Conservation (phyloP, 352 stramenopile species). For the Globisporangium sylvaticum region DNA sequence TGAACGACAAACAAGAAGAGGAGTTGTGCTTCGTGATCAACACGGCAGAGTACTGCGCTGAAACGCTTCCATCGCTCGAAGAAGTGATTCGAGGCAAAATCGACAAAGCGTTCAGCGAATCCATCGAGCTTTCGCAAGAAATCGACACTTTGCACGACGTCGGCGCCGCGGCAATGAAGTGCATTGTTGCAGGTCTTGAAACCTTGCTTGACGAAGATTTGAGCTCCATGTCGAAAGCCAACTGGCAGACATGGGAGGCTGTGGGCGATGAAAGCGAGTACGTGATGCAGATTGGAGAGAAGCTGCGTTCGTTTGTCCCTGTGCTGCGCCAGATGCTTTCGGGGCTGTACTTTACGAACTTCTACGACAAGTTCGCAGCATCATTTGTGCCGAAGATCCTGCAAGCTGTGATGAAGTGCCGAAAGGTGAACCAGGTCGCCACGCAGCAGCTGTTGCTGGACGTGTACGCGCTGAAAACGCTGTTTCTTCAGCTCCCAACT, state of each 20-base stretch:
- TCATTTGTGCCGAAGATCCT: conserved; percentile 91
- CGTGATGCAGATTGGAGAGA: conserved; percentile 91
- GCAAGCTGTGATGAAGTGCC: conserved; percentile 85
- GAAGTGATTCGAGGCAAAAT: conserved; percentile 97
- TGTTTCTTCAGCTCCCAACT: conserved; percentile 93
- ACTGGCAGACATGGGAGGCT: conserved; percentile 93
- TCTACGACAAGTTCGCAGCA: conserved; percentile 97
- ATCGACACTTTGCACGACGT: conserved; percentile 96
- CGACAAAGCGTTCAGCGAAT: conserved; percentile 89
- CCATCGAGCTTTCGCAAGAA: conserved; percentile 92
- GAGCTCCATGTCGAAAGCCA: conserved; percentile 86
- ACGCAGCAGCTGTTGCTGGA: conserved; percentile 99
- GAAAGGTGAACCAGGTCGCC: conserved; percentile 93
- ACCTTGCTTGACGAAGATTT: conserved; percentile 89
- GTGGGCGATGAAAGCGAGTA: conserved; percentile 96
- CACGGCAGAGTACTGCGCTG: conserved; percentile 98
- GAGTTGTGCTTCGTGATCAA: conserved; percentile 97
- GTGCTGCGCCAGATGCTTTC: conserved; percentile 89
- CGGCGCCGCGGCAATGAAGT: conserved; percentile 92
- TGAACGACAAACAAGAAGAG: conserved; percentile 91
- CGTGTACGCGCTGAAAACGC: conserved; percentile 96
- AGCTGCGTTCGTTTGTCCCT: conserved; percentile 91
- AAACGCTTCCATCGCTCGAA: conserved; percentile 94
- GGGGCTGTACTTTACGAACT: conserved; percentile 94
- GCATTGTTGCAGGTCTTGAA: conserved; percentile 92